Percentiles rank a stretch among this genome's conserved stretches.
Conservation (phyloP, 805 yeast genomes). For the Wickerhamiella bombiphila region DNA sequence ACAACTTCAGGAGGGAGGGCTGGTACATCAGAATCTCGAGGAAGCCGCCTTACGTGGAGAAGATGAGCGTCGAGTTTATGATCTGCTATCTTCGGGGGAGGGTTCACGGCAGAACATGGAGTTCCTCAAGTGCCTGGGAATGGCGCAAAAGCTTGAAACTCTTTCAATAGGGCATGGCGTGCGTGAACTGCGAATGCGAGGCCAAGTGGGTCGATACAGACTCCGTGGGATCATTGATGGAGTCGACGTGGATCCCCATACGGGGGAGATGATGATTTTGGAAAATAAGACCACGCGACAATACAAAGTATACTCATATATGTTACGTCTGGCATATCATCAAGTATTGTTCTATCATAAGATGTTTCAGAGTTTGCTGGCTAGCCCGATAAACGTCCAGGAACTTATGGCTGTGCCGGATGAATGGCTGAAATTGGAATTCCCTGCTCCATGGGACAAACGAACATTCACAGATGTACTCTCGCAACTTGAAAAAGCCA, state of each 20-base stretch:
- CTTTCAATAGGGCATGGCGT: constrained; percentile 3
- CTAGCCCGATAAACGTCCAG: background rate
- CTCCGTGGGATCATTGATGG: constrained; percentile 22
- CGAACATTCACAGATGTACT: background rate
- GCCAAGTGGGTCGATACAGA: constrained; percentile 10
- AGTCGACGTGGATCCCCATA: constrained; percentile 4
- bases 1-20: constrained; percentile 7
- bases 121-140: constrained; percentile 10
- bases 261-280: constrained; percentile 11
- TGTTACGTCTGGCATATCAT: constrained; percentile 22
- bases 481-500: background rate
- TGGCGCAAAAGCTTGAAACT: constrained; percentile 7
- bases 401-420: background rate
- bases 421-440: background rate
- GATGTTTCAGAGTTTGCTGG: constrained; percentile 11
- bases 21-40: constrained; percentile 7
- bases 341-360: constrained; percentile 21
- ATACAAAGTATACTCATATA: constrained; percentile 4
- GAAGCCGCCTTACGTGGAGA: background rate
- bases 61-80: background rate
- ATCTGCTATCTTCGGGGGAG: background rate
- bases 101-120: constrained; percentile 3
- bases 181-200: constrained; percentile 22
- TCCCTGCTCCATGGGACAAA: background rate
- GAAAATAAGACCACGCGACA: constrained; percentile 21